Conservation (phyloP, 345 rosid species). For the Camelina sativa region DNA sequence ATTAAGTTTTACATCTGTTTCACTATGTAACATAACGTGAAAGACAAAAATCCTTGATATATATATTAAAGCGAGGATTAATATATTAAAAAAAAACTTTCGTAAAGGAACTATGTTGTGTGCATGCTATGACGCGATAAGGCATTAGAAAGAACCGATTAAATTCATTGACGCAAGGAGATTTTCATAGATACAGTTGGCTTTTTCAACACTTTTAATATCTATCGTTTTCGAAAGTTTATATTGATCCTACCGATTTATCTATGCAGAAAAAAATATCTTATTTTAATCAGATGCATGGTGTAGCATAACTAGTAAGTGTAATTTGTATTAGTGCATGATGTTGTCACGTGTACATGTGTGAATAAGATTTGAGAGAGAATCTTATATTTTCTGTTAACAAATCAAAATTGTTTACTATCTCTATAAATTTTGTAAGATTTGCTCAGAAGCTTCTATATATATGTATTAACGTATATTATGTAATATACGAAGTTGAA, state of each 20-base stretch:
- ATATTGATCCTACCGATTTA: background rate
- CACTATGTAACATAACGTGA: background rate
- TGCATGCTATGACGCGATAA: slow-evolving; percentile 37
- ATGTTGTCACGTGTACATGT: background rate
- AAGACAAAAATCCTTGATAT: background rate
- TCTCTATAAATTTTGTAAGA: no score
- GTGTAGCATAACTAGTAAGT: no score
- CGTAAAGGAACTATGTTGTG: slow-evolving; percentile 1
- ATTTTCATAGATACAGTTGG: slow-evolving; percentile 15
- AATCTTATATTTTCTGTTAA: background rate
- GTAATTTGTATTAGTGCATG: no score
- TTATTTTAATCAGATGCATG: background rate
- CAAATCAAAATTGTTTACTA: background rate
- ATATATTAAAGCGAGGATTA: background rate
- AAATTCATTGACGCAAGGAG: slow-evolving; percentile 30
- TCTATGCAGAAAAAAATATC: background rate
- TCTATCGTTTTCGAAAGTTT: slow-evolving; percentile 17
- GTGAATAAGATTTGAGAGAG: background rate
- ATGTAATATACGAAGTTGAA: no score
- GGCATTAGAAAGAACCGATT: slow-evolving; percentile 33
- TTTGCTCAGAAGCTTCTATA: no score
- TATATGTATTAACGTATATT: no score
- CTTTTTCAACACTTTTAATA: slow-evolving; percentile 24
- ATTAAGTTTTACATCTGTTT: background rate
- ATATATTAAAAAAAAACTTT: slow-evolving; percentile 1